Evolutionary conservation across 139 green algal species (phyloP).

Genomic region (Chlorella vulgaris): DNA sequence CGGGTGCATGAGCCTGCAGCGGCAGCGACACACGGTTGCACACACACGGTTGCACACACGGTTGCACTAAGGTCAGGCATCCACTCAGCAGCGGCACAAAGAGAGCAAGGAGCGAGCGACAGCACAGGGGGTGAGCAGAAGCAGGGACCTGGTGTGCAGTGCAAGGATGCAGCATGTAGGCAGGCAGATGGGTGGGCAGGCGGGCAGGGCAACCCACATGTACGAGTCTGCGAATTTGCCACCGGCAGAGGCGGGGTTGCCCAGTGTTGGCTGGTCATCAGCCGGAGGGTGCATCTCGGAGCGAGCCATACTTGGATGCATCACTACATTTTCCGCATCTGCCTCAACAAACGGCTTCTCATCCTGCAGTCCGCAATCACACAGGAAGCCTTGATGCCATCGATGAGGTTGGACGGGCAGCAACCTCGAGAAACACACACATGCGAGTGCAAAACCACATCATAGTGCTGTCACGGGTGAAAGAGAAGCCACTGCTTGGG

Average conservation of each 20-base stretch:
- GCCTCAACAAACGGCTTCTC: neutral
- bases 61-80: neutral
- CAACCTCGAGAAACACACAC: too few relatives aligned
- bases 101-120: too few relatives aligned
- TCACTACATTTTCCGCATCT: neutral
- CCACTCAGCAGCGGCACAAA: neutral
- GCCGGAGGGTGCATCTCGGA: neutral
- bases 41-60: neutral
- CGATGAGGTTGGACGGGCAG: too few relatives aligned
- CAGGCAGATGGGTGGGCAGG: neutral
- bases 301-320: constrained; percentile 13
- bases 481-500: too few relatives aligned
- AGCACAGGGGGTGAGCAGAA: too few relatives aligned
- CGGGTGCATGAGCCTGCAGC: constrained; percentile 55
- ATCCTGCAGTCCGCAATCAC: neutral
- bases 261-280: neutral
- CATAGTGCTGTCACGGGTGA: too few relatives aligned
- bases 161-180: too few relatives aligned
- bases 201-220: neutral
- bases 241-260: neutral
- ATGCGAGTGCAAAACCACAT: too few relatives aligned
- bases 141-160: too few relatives aligned
- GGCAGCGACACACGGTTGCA: neutral
- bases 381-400: too few relatives aligned
- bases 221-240: constrained; percentile 8